Evolutionary conservation across 2,329 filamentous ascomycete genomes (phyloP), one percentile per base, ranked within the genome.

Genomic region (Fusarium neocosmosporiellum): DNA sequence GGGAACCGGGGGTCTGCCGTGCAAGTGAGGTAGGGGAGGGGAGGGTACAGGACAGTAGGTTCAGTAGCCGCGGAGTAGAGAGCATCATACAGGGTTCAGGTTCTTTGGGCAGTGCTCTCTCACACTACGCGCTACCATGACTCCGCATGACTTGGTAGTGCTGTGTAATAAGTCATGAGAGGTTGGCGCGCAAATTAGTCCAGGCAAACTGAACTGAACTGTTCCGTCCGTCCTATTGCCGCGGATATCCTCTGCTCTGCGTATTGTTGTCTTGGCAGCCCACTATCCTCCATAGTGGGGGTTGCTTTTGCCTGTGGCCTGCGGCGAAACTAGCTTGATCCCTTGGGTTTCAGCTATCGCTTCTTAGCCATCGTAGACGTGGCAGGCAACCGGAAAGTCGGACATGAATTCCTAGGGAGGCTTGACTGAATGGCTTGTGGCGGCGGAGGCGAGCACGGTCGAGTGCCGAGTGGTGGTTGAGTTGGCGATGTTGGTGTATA

Each of bases 1-100:
- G 71, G 71, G 71, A 65, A 74, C 71, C 64, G 43, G 71, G 64
- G 31, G 48, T 41, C 22, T 41, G 53, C 36, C 58, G 60, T 73
- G 71, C 62, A 68, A 65, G 59, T 50, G 20, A 11, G 18, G 18
- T 20, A 41, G 20, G 41, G 41, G 41, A 24, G 41, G 41, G 18
- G 41, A 46, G 41, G 41, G 22, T 46, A 22, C 41, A 46, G 16
- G 22, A 46, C 5, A 50, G 46, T 29, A 50, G 10, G 46, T 50
- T 50, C 46, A 50, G 46, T 50, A 50, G 46, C 46, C 46, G 46
- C 46, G 24, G 43, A 50, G 24, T 29, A 50, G 46, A 50, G 46
- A 50, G 46, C 46, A 50, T 50, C 24, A 50, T n/a, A 50, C 46
- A 72, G 66, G 66, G 62, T 59, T 59, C 29, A 20, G 58, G 58